A percentile compares a stretch with the other conserved stretches of the same genome.
Evolutionary conservation across 352 stramenopile genomes (phyloP).

Genomic region (Phytophthora vignae): DNA sequence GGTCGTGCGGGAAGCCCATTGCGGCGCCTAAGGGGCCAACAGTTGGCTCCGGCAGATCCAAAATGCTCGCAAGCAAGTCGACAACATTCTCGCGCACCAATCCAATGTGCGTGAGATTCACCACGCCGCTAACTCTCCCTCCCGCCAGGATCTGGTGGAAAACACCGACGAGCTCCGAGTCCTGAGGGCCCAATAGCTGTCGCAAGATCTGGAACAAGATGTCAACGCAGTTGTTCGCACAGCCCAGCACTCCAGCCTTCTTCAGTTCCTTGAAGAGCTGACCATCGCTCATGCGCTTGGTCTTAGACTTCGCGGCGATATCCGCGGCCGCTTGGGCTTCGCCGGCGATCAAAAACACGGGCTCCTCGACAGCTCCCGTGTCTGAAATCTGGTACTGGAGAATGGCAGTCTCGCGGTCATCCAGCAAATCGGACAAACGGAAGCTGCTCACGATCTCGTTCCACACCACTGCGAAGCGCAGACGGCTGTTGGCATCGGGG

Average conservation of each 20-base stretch:
- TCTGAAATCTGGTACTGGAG: constrained; percentile 91
- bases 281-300: constrained; percentile 61
- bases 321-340: constrained; percentile 78
- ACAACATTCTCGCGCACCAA: constrained; percentile 87
- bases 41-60: constrained; percentile 83
- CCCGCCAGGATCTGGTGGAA: constrained; percentile 74
- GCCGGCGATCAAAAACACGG: constrained; percentile 88
- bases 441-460: constrained; percentile 92
- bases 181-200: constrained; percentile 77
- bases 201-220: constrained; percentile 85
- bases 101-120: constrained; percentile 81
- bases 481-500: constrained; percentile 77
- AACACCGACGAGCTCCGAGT: constrained; percentile 67
- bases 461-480: constrained; percentile 90
- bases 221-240: constrained; percentile 81
- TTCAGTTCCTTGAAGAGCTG: constrained; percentile 77
- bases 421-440: constrained; percentile 84
- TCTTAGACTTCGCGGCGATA: constrained; percentile 68
- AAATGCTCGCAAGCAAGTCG: constrained; percentile 83
- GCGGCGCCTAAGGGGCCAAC: constrained; percentile 59
- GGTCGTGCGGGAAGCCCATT: constrained; percentile 76
- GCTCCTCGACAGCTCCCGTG: constrained; percentile 80
- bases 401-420: constrained; percentile 89
- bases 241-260: constrained; percentile 77
- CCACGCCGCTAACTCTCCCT: constrained; percentile 53